Percentiles rank a stretch among this genome's conserved stretches.
Conservation (phyloP, 163 green algal genomes). For the Botryococcus braunii region DNA sequence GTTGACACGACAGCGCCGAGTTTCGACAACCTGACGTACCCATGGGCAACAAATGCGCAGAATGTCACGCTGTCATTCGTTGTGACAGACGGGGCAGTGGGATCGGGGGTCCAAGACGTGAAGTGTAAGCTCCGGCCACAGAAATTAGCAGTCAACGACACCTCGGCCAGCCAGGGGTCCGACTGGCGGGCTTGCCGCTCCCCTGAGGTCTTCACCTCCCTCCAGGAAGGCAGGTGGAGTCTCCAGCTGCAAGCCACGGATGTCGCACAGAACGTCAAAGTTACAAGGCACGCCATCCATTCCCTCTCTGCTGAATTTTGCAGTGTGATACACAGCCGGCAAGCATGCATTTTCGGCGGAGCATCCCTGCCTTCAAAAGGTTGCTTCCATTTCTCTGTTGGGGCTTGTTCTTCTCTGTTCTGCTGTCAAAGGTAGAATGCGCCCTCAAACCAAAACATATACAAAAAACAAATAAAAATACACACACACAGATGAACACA, state of each 20-base stretch:
- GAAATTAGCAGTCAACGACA: neutral
- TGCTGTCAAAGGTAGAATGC: too few relatives aligned
- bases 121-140: slow-evolving; percentile 16
- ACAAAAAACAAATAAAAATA: too few relatives aligned
- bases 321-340: neutral
- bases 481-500: too few relatives aligned
- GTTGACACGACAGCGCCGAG: slow-evolving; percentile 30
- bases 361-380: neutral
- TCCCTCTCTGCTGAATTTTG: neutral
- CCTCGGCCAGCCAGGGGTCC: neutral
- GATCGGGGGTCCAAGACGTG: slow-evolving; percentile 21
- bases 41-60: neutral
- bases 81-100: slow-evolving; percentile 6
- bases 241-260: slow-evolving; percentile 26
- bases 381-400: neutral
- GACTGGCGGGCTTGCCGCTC: slow-evolving; percentile 37
- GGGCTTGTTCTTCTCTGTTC: neutral
- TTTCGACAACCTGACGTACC: slow-evolving; percentile 8
- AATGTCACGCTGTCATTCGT: slow-evolving; percentile 5
- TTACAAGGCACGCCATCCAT: neutral
- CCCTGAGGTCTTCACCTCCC: slow-evolving; percentile 25
- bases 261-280: neutral
- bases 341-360: neutral
- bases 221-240: slow-evolving; percentile 29
- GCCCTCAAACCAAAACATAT: too few relatives aligned